Evolutionary conservation across 495 filamentous ascomycete genomes (phyloP).

Genomic region (Patellaria atrata): DNA sequence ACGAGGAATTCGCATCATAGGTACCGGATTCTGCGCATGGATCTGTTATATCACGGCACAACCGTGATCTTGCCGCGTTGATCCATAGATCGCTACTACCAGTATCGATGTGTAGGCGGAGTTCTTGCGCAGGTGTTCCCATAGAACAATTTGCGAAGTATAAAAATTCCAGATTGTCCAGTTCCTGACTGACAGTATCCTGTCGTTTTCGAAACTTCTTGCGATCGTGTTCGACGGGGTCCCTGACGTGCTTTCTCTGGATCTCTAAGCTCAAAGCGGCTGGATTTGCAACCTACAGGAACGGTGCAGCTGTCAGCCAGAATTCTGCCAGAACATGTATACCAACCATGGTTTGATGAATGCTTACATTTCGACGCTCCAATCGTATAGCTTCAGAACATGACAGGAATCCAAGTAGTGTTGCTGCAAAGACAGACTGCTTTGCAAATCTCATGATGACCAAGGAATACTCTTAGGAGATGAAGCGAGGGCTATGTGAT

Average conservation of each 20-base stretch:
- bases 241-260: conserved; percentile 22
- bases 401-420: too few relatives aligned
- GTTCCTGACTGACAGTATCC: conserved; percentile 21
- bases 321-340: too few relatives aligned
- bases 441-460: too few relatives aligned
- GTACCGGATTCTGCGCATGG: conserved; percentile 26
- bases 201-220: conserved; percentile 21
- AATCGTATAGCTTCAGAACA: too few relatives aligned
- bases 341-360: too few relatives aligned
- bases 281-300: too few relatives aligned
- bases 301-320: neutral
- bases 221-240: conserved; percentile 24
- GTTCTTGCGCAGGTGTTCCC: conserved; percentile 31
- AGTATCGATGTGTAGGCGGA: conserved; percentile 37
- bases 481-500: too few relatives aligned
- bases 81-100: conserved; percentile 81
- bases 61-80: conserved; percentile 48
- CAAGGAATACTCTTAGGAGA: too few relatives aligned
- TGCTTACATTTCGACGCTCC: neutral
- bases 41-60: conserved; percentile 35
- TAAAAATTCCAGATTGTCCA: conserved; percentile 32
- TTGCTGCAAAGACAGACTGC: too few relatives aligned
- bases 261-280: conserved; percentile 22
- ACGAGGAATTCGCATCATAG: conserved; percentile 55
- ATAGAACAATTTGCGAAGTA: conserved; percentile 34